Evolutionary conservation across 2,329 filamentous ascomycete species (phyloP), one percentile per base, ranked within the genome.

Genomic region (Colletotrichum zoysiae): DNA sequence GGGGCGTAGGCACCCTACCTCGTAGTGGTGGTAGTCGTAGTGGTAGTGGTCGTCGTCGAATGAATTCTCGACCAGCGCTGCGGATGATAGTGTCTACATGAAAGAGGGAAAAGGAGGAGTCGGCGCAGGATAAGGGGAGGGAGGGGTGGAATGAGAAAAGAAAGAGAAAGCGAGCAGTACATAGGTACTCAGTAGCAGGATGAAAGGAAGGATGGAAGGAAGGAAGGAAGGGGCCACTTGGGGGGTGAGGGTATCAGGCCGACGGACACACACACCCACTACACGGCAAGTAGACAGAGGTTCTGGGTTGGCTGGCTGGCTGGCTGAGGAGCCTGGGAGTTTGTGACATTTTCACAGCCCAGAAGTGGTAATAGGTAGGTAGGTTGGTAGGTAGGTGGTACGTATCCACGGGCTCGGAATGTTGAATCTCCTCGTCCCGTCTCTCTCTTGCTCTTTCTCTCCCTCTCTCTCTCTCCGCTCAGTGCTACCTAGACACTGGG

Each of bases 11-110:
- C 63, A 26, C 26, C 26, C 26, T 26, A 26, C 26, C 26, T 26
- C 26, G 26, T 26, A 26, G 26, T 26, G 3, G 26, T 26, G 26
- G 26, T 26, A 1, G 26, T 26, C 26, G 26, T 70, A 51, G n/a
- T n/a, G n/a, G n/a, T n/a, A n/a, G n/a, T n/a, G n/a, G n/a, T n/a
- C n/a, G n/a, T n/a, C n/a, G n/a, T n/a, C n/a, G n/a, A n/a, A n/a
- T n/a, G 67, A 48, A 65, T 58, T 67, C 56, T 67, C 57, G 61
- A 70, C 57, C 42, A 70, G 57, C 55, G 33, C 48, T 33, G 50
- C 56, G 67, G 67, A 61, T 48, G 67, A 56, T 11, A 42, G 14
- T 16, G 40, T 42, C 26, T 26, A 26, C 26, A 44, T 60, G n/a
- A 60, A 61, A 56, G 40, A 70, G 42, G 50, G 55, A 56, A 38